Base-by-base conservation (phyloP, 257 asterid genomes). In the Salvia hispanica region DNA sequence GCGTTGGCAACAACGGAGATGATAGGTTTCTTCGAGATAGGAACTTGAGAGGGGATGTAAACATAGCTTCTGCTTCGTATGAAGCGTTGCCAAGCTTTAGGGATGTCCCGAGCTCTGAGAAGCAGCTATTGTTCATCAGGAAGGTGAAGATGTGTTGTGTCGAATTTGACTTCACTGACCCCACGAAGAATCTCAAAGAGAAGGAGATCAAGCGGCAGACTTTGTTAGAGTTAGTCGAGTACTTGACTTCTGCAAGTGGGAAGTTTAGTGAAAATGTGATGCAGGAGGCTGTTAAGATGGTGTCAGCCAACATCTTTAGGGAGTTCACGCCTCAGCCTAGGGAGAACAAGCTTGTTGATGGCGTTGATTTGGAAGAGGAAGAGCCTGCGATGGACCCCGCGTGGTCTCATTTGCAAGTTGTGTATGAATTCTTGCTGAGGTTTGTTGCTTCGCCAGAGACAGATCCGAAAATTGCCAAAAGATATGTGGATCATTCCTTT, bases 381-480 rank as follows among this genome's bases (percentile, higher is more conserved):
- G 95, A 87, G 82, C 95, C 93, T 39, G 86, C 90, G 31, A 83
- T 85, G 93, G 95, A 90, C 69, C 96, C 95, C 0, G 82, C 95
- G 1, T 90, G 96, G 96, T 74, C 95, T 25, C 96, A 90, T 83
- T 79, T 90, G 84, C 95, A 90, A 75, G 86, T 87, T 46, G 91
- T 90, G 64, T 87, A 90, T 44, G 96, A 90, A 73, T 79, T 85
- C 62, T 82, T 87, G 60, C 85, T 90, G 9, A 80, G 93, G 58
- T 85, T 90, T 45, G 85, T 85, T 47, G 93, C 93, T 48, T 90
- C 95, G 0, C 81, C 91, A 6, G 96, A 87, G 77, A 87, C 91
- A 4, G 96, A 90, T 67, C 93, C 96, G 2, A 90, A 90, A 79
- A 45, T 82, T 51, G 95, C 95, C 50, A 90, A 90, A 73, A 76